Evolutionary conservation across 768 basidiomycete genomes (phyloP).

Genomic region (Steccherinum ochraceum): DNA sequence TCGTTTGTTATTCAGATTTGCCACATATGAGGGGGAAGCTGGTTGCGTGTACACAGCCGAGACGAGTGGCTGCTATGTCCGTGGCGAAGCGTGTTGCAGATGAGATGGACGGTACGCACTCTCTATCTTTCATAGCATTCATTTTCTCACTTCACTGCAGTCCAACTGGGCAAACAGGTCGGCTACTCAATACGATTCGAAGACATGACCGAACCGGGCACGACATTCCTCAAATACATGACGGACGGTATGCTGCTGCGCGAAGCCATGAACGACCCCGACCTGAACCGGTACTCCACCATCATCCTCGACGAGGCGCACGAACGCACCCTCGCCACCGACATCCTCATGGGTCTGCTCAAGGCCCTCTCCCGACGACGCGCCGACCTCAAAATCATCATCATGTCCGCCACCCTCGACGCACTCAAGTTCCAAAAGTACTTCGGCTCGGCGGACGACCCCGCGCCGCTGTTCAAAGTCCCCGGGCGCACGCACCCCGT

Average conservation of each 20-base stretch:
- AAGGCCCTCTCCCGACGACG: conserved; percentile 79
- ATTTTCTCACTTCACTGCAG: conserved; percentile 33
- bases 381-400: conserved; percentile 87
- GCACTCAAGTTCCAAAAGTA: conserved; percentile 96
- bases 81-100: conserved; percentile 98
- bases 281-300: conserved; percentile 85
- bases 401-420: conserved; percentile 98
- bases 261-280: conserved; percentile 96
- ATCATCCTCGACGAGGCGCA: conserved; percentile 99
- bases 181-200: conserved; percentile 99
- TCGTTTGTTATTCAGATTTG: conserved; percentile 89
- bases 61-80: conserved; percentile 95
- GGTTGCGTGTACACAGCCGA: conserved; percentile 94
- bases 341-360: conserved; percentile 96
- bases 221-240: conserved; percentile 98
- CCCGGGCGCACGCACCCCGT: conserved; percentile 67
- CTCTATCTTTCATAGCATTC: background rate
- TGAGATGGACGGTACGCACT: conserved; percentile 88
- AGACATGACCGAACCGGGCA: conserved; percentile 86
- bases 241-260: conserved; percentile 99
- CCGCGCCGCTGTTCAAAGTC: conserved; percentile 23
- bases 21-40: conserved; percentile 87
- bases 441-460: conserved; percentile 41
- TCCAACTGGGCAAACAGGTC: conserved; percentile 89
- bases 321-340: conserved; percentile 95